Base-by-base conservation (phyloP, 768 basidiomycete species). In the Cystobasidiopsis lactophilus region DNA sequence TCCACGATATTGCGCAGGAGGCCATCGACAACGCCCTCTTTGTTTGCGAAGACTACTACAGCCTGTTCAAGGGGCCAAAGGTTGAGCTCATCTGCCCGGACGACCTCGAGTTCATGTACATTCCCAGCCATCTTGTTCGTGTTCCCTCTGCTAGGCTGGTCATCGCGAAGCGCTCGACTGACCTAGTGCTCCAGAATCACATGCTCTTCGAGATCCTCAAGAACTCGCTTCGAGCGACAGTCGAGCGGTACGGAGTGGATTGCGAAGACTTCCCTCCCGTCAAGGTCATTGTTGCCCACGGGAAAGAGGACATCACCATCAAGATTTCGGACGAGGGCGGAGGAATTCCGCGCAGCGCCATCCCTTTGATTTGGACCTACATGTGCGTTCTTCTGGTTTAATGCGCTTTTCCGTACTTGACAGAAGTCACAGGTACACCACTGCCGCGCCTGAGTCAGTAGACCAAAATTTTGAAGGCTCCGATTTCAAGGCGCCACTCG, bases 301-400 rank as follows among this genome's bases (percentile, higher is more conserved):
- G 91, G n/a, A 83, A 79, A 58, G 91, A 95, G 64, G 91, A 96
- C 62, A 93, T 96, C 62, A 96, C 91, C 2, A 85, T 98, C 74
- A 98, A 98, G 74, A 93, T 98, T 55, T 80, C 78, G 1, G 91
- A 98, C 63, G 91, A 98, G 66, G 91, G 91, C 2, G 91, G 91
- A 0, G 88, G 91, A 0, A 96, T 96, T 52, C 76, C 85, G 24
- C 67, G 85, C 68, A 66, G 58, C 56, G 84, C 85, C 0, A 80
- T 96, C 16, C 85, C 88, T 7, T 73, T 89, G 43, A 91, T 98
- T 50, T 98, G 93, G 93, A 98, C 91, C 53, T 96, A 88, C 66
- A 91, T 93, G 85, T 85, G 23, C 16, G 55, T 41, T 31, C 2
- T 13, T 37, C n/a, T n/a, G n/a, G n/a, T n/a, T 19, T 3, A 18